A percentile compares a stretch with the other conserved stretches of the same genome.
These are phyloP conservation scores for Coemansia sp. DNA, from an alignment of 192 early-diverging fungal genomes.

Conservation along the genomic window DNA sequence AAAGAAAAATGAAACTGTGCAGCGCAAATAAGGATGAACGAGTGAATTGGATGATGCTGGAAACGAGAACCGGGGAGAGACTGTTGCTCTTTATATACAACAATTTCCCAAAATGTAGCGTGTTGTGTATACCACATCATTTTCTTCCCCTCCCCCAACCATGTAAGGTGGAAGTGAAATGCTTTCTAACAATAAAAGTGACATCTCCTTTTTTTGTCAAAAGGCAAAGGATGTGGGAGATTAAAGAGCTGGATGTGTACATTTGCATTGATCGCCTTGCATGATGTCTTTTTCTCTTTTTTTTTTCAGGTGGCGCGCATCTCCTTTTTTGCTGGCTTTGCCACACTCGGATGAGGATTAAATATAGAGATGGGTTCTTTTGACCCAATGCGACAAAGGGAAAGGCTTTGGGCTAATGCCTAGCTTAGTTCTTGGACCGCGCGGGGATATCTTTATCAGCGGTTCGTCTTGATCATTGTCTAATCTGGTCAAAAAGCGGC, in stretches of 20 bases:
- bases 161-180: neutral
- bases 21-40: neutral
- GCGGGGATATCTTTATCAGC: neutral
- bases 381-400: neutral
- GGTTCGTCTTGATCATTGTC: neutral
- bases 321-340: neutral
- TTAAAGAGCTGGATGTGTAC: neutral
- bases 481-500: neutral
- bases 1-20: neutral
- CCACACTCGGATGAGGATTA: neutral
- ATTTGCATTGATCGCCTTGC: neutral
- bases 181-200: neutral
- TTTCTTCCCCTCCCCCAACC: neutral
- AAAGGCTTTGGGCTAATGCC: neutral
- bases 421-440: too few relatives aligned
- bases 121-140: neutral
- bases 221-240: neutral
- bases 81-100: neutral
- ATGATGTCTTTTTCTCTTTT: neutral
- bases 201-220: neutral
- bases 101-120: neutral
- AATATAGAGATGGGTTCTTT: neutral
- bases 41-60: neutral
- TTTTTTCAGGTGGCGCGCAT: neutral
- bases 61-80: neutral